Evolutionary conservation across 2,329 filamentous ascomycete genomes (phyloP).

Genomic region (Myriosclerotinia duriaeana): DNA sequence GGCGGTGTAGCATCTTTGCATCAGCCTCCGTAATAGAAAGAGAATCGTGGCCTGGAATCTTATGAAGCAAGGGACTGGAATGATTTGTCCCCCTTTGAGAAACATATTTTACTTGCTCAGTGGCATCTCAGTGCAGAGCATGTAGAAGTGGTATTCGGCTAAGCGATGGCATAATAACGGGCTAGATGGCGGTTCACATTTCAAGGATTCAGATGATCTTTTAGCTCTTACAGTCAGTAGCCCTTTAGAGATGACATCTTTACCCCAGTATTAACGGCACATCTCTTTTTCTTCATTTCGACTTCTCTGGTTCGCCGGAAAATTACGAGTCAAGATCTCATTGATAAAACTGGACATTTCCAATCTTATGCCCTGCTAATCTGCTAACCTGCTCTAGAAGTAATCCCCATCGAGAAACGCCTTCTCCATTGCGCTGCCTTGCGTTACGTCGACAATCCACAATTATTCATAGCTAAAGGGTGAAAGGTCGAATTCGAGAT

Average conservation of each 20-base stretch:
- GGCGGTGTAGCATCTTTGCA: conserved; percentile 17
- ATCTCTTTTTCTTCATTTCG: neutral
- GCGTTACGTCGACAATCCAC: neutral
- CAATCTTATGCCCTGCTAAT: conserved; percentile 2
- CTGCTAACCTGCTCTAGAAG: too few relatives aligned
- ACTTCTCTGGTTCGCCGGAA: neutral
- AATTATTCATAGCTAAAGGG: neutral
- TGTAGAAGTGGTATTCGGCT: conserved; percentile 4
- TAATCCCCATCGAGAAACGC: neutral
- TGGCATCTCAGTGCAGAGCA: neutral
- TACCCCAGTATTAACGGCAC: conserved; percentile 15
- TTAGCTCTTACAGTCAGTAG: neutral
- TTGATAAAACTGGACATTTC: neutral
- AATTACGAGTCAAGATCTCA: conserved; percentile 7
- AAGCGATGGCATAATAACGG: neutral
- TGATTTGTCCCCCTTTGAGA: conserved; percentile 1
- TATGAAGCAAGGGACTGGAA: conserved; percentile 8
- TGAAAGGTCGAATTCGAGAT: neutral
- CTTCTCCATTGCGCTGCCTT: neutral
- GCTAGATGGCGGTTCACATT: neutral
- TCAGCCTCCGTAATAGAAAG: conserved; percentile 7
- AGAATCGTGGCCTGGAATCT: conserved; percentile 18
- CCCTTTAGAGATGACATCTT: neutral
- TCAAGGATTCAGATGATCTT: conserved; percentile 4
- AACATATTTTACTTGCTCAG: neutral